Evolutionary conservation across 495 filamentous ascomycete genomes (phyloP).

Genomic region (Daldinia loculata): DNA sequence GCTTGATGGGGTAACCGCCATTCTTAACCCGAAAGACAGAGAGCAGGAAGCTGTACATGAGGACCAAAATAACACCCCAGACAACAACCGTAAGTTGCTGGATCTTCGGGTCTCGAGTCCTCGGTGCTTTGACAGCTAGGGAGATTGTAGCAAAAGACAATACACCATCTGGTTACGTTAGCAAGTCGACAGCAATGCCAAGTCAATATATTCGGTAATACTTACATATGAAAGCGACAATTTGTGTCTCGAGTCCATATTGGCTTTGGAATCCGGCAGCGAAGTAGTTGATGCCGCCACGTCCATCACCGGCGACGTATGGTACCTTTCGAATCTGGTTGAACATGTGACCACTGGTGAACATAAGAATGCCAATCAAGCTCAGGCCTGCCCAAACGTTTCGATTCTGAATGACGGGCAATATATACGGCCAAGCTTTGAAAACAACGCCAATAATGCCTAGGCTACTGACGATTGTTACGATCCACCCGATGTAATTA

Average conservation of each 20-base stretch:
- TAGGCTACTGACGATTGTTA: conserved; percentile 70
- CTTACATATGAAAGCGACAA: conserved; percentile 95
- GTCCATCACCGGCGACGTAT: conserved; percentile 89
- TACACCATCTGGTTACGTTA: conserved; percentile 75
- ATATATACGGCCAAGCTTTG: conserved; percentile 80
- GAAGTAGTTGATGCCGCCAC: conserved; percentile 89
- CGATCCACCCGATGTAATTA: conserved; percentile 81
- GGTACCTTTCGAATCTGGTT: conserved; percentile 97
- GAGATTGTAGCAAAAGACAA: conserved; percentile 91
- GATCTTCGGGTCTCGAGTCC: conserved; percentile 76
- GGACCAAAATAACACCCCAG: conserved; percentile 80
- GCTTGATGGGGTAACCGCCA: conserved; percentile 89
- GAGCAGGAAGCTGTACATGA: conserved; percentile 91
- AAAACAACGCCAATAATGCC: conserved; percentile 72
- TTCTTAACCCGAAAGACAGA: conserved; percentile 96
- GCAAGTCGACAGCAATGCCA: conserved; percentile 4
- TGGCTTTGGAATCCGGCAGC: conserved; percentile 95
- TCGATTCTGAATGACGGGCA: conserved; percentile 88
- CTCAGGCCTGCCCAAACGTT: conserved; percentile 94
- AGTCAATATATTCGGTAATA: conserved; percentile 33
- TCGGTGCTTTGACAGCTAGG: conserved; percentile 88
- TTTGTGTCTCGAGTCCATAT: conserved; percentile 95
- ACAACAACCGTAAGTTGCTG: conserved; percentile 85
- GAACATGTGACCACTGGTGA: conserved; percentile 98
- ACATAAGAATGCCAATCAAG: conserved; percentile 88